Evolutionary conservation across 2,329 filamentous ascomycete species (phyloP).

Genomic region (Beauveria brongniartii): DNA sequence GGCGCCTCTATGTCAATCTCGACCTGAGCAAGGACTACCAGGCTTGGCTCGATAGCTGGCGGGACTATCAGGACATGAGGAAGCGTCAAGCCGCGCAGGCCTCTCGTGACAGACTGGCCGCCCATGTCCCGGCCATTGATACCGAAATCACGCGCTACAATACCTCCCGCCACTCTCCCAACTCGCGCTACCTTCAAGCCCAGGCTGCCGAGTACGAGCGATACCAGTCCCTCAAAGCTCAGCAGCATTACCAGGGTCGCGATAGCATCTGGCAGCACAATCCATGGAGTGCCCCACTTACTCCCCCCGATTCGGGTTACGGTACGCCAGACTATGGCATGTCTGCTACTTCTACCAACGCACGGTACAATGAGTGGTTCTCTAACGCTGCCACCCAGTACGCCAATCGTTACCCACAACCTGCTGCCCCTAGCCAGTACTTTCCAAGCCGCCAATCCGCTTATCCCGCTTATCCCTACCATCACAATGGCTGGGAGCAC

Average conservation of each 20-base stretch:
- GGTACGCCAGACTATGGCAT: constrained; percentile 51
- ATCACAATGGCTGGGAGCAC: constrained; percentile 42
- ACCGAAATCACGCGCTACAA: constrained; percentile 32
- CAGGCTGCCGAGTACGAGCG: constrained; percentile 48
- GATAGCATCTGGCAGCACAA: constrained; percentile 39
- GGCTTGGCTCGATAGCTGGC: constrained; percentile 54
- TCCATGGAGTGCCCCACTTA: constrained; percentile 42
- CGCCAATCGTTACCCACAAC: constrained; percentile 36
- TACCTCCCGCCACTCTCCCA: constrained; percentile 29
- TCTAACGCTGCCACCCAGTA: constrained; percentile 35
- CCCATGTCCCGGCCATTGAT: constrained; percentile 41
- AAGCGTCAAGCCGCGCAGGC: constrained; percentile 42
- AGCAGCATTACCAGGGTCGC: constrained; percentile 35
- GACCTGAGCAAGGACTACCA: constrained; percentile 64
- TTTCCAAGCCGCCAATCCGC: constrained; percentile 36
- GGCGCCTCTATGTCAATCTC: constrained; percentile 80
- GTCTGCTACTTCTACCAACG: constrained; percentile 46
- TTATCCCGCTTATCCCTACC: constrained; percentile 36
- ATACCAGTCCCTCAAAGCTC: constrained; percentile 36
- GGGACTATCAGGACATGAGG: constrained; percentile 48
- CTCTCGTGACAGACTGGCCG: constrained; percentile 41
- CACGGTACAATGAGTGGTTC: constrained; percentile 52
- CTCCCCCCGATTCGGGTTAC: constrained; percentile 54
- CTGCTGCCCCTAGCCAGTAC: constrained; percentile 31
- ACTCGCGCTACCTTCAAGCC: constrained; percentile 43